A percentile compares a stretch with the other conserved stretches of the same genome.
Conservation (phyloP, 495 filamentous ascomycete genomes). For the Penicillium verhagenii region DNA sequence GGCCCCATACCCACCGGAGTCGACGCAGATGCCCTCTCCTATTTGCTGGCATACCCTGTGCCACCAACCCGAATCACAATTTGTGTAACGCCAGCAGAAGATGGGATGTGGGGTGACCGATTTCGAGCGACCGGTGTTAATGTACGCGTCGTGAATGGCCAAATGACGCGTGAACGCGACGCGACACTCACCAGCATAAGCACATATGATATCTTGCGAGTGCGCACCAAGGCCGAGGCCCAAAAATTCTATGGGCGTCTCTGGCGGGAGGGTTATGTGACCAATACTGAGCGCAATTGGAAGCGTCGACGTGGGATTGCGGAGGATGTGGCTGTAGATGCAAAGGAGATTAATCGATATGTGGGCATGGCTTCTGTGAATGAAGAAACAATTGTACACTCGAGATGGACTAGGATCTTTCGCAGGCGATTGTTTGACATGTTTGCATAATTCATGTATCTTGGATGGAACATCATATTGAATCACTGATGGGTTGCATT, state of each 20-base stretch:
- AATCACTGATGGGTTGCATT: no score
- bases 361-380: conserved; percentile 1
- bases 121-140: conserved; percentile 19
- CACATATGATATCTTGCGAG: conserved; percentile 29
- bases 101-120: conserved; percentile 12
- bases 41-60: conserved; percentile 24
- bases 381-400: background rate
- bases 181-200: conserved; percentile 26
- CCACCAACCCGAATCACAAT: conserved; percentile 23
- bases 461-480: no score
- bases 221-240: conserved; percentile 20
- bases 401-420: background rate
- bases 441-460: no score
- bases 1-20: conserved; percentile 24
- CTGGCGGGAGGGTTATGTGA: conserved; percentile 21
- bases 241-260: conserved; percentile 21
- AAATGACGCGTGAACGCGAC: conserved; percentile 25
- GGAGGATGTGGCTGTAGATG: conserved; percentile 9
- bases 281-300: conserved; percentile 35
- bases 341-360: conserved; percentile 13
- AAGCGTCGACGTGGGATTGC: conserved; percentile 22
- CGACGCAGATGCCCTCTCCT: conserved; percentile 28
- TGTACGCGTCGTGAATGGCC: conserved; percentile 17
- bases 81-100: conserved; percentile 22
- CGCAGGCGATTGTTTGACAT: background rate